phyloP scores from a whole-genome alignment of 2,329 filamentous ascomycete genomes.

The Acephala macrosclerotiorum region DNA sequence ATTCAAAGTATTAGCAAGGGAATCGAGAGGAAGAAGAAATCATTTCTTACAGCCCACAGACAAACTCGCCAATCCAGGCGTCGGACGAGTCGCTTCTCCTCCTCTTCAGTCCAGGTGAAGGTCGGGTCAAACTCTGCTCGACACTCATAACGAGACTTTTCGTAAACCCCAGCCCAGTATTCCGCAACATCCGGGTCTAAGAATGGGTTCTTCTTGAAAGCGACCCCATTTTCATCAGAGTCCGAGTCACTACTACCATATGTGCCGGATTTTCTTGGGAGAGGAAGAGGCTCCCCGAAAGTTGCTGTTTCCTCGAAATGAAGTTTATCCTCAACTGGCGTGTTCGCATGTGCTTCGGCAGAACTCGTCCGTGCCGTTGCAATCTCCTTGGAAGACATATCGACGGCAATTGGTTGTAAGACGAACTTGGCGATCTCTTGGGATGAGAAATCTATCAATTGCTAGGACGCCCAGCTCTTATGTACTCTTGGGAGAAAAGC shows the following conservation, averaged over 20 bases:
- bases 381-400: slow-evolving; percentile 14
- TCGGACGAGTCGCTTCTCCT: slow-evolving; percentile 39
- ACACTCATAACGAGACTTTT: slow-evolving; percentile 40
- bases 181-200: slow-evolving; percentile 38
- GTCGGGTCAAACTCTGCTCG: slow-evolving; percentile 36
- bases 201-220: slow-evolving; percentile 33
- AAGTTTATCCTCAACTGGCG: slow-evolving; percentile 8
- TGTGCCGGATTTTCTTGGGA: slow-evolving; percentile 9
- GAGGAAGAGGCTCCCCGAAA: slow-evolving; percentile 24
- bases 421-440: background rate
- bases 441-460: background rate
- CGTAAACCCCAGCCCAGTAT: slow-evolving; percentile 35
- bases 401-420: background rate
- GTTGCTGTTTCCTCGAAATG: slow-evolving; percentile 31
- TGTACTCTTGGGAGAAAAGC: background rate
- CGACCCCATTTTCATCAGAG: slow-evolving; percentile 31
- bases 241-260: slow-evolving; percentile 18
- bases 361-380: background rate
- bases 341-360: slow-evolving; percentile 1
- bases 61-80: slow-evolving; percentile 36
- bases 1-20: background rate
- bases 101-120: slow-evolving; percentile 37
- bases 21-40: background rate
- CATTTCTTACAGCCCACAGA: slow-evolving; percentile 33
- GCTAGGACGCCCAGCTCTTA: background rate